Base-by-base conservation (phyloP, 1,284 basidiomycete species). In the Trametes sp. region DNA sequence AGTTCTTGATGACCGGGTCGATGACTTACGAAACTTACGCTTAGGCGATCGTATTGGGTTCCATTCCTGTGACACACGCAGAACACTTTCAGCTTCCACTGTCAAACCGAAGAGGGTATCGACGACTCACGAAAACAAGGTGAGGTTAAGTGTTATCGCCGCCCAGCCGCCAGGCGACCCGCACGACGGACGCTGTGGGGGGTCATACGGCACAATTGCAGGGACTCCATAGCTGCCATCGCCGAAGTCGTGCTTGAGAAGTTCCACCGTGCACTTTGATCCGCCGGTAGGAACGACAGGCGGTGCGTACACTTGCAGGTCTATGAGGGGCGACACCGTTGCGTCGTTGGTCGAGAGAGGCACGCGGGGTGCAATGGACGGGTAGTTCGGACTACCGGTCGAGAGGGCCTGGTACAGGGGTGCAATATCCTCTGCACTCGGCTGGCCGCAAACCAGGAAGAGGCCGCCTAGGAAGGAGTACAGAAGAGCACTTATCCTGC, bases 21-120 rank as follows among this genome's bases (percentile, higher is more conserved):
- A 26, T 41, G 24, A 11, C 19, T 13, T 33, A 7, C 14, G 26
- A 31, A 14, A 73, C 84, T 67, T 68, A 88, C 89, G 87, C 75
- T 91, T 87, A 29, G 77, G 28, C 89, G 82, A 70, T 90, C 89
- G 60, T 84, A 92, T 70, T 92, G 90, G 9, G 87, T 90, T 6
- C 66, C 59, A 28, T 61, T 61, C 8, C 63, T 64, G 44, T 26
- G 6, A 16, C n/a, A 21, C 4, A 14, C 16, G 26, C 28, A 33
- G 19, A 33, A 6, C 14, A 13, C 24, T n/a, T n/a, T n/a, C n/a
- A n/a, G n/a, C n/a, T n/a, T n/a, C n/a, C n/a, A n/a, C n/a, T n/a
- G n/a, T n/a, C n/a, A n/a, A n/a, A n/a, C n/a, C n/a, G n/a, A 24
- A 24, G 23, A 24, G 21, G 13, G 21, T 4, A 35, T 1, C 10